Conservation (phyloP, 2,329 filamentous ascomycete species). For the Leptographium flavum region DNA sequence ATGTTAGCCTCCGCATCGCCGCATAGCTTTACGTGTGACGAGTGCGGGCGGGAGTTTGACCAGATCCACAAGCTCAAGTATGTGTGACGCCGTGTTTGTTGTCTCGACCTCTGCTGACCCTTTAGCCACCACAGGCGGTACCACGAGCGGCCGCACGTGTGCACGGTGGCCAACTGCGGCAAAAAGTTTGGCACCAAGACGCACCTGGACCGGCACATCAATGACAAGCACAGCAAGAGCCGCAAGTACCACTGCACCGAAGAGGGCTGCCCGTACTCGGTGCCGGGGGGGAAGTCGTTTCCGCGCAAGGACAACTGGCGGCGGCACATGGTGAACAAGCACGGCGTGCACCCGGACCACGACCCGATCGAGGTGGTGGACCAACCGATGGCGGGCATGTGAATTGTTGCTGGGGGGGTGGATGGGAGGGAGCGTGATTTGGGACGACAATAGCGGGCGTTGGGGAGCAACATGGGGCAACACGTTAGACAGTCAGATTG, state of each 20-base stretch:
- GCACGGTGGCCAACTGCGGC: slow-evolving; percentile 29
- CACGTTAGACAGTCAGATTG: no score
- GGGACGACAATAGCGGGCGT: neutral
- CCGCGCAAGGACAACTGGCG: slow-evolving; percentile 50
- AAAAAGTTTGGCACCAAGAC: slow-evolving; percentile 48
- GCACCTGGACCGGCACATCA: slow-evolving; percentile 46
- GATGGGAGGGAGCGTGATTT: no score
- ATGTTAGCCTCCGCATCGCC: slow-evolving; percentile 12
- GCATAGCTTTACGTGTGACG: slow-evolving; percentile 22
- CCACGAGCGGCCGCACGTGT: slow-evolving; percentile 39
- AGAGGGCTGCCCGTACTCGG: slow-evolving; percentile 40
- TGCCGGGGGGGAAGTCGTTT: slow-evolving; percentile 41
- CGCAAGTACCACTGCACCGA: slow-evolving; percentile 45
- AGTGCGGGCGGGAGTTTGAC: slow-evolving; percentile 34
- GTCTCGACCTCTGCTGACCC: slow-evolving; percentile 3
- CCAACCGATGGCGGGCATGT: slow-evolving; percentile 17
- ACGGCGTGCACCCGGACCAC: slow-evolving; percentile 23
- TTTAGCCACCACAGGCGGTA: slow-evolving; percentile 45
- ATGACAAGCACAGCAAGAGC: slow-evolving; percentile 46
- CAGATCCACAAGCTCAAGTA: slow-evolving; percentile 47
- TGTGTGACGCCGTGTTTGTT: slow-evolving; percentile 5
- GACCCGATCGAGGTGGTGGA: slow-evolving; percentile 31
- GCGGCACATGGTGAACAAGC: slow-evolving; percentile 47
- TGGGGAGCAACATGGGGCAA: neutral
- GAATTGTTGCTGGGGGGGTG: no score